Evolutionary conservation across 1,284 basidiomycete species (phyloP).

Genomic region (Athelia psychrophila): DNA sequence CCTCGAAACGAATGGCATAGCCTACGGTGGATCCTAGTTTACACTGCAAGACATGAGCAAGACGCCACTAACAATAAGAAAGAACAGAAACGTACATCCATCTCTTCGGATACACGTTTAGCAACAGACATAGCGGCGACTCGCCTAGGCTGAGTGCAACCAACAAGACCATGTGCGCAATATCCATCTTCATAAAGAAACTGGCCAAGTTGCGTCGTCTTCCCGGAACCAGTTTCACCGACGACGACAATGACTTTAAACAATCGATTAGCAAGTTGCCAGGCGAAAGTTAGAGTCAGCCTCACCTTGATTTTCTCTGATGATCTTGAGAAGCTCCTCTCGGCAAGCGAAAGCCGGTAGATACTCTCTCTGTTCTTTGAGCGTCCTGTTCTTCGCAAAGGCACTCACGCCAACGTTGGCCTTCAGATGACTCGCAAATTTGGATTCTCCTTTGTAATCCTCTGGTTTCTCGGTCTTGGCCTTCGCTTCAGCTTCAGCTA

Average conservation of each 20-base stretch:
- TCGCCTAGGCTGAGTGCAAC: slow-evolving; percentile 95
- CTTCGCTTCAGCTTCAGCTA: slow-evolving; percentile 63
- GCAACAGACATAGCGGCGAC: slow-evolving; percentile 99
- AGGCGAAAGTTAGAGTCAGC: slow-evolving; percentile 2
- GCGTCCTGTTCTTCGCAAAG: slow-evolving; percentile 81
- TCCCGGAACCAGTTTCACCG: slow-evolving; percentile 95
- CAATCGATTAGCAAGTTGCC: background rate
- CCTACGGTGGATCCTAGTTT: slow-evolving; percentile 89
- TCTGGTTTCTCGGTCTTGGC: slow-evolving; percentile 57
- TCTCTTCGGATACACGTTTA: slow-evolving; percentile 97
- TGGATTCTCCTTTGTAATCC: slow-evolving; percentile 91
- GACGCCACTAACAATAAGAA: slow-evolving; percentile 1
- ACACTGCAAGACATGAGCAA: slow-evolving; percentile 44
- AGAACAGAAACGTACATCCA: slow-evolving; percentile 53
- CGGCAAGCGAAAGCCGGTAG: slow-evolving; percentile 97
- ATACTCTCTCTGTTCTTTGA: slow-evolving; percentile 96
- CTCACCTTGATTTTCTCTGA: slow-evolving; percentile 94
- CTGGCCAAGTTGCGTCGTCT: slow-evolving; percentile 91
- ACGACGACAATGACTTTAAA: slow-evolving; percentile 84
- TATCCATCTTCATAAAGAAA: slow-evolving; percentile 97
- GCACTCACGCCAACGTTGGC: slow-evolving; percentile 73
- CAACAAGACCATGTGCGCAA: slow-evolving; percentile 83
- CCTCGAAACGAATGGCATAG: slow-evolving; percentile 97
- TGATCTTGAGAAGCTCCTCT: slow-evolving; percentile 86
- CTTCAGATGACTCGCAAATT: slow-evolving; percentile 93